Evolutionary conservation across 2,329 filamentous ascomycete genomes (phyloP).

Genomic region (Colletotrichum sp.): DNA sequence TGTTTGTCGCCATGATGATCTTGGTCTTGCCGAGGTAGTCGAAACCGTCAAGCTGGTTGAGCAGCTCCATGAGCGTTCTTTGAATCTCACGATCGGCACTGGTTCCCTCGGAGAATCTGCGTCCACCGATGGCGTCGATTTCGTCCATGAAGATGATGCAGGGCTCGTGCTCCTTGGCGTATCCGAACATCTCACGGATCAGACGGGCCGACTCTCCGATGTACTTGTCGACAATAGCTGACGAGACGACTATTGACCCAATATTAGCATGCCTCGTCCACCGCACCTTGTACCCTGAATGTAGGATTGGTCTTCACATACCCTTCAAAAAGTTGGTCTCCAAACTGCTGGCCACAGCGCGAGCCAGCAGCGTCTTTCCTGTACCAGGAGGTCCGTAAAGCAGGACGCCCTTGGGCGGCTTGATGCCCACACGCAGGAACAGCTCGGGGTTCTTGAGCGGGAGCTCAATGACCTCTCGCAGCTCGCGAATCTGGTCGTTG

Average conservation of each 20-base stretch:
- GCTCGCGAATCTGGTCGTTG: constrained; percentile 97
- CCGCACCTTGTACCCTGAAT: not conserved
- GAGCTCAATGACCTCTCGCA: constrained; percentile 96
- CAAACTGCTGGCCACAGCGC: constrained; percentile 93
- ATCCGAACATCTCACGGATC: constrained; percentile 99
- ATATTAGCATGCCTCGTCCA: constrained; percentile 16
- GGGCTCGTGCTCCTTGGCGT: constrained; percentile 98
- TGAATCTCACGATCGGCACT: constrained; percentile 98
- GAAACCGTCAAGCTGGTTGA: constrained; percentile 98
- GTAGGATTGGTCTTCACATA: constrained; percentile 42
- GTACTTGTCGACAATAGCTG: constrained; percentile 99
- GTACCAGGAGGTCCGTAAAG: constrained; percentile 96
- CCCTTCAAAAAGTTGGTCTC: constrained; percentile 99
- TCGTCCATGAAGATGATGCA: constrained; percentile 99
- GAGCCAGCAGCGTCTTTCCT: constrained; percentile 92
- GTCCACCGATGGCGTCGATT: constrained; percentile 97
- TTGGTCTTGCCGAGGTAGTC: constrained; percentile 99
- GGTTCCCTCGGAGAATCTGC: constrained; percentile 95
- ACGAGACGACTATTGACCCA: constrained; percentile 79
- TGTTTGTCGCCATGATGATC: constrained; percentile 99
- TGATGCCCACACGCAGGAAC: constrained; percentile 96
- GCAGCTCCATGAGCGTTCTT: constrained; percentile 95
- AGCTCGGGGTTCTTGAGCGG: constrained; percentile 98
- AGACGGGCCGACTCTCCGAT: constrained; percentile 97
- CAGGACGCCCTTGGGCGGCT: constrained; percentile 96